These are phyloP conservation scores for Vinca major DNA, from an alignment of 305 asterid species.

Conservation along the genomic window DNA sequence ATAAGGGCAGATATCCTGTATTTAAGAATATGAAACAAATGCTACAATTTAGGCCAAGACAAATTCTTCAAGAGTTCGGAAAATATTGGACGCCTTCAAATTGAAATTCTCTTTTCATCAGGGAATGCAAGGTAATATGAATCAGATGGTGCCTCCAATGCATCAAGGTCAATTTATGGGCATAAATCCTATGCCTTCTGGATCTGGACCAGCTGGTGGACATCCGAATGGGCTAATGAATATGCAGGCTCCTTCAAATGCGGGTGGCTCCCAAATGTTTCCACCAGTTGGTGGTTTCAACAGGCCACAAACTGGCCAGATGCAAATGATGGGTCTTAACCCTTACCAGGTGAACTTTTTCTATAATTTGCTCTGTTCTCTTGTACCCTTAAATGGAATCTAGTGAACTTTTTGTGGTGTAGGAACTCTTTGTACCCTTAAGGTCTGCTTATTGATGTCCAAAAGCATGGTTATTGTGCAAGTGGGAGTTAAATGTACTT, in stretches of 20 bases:
- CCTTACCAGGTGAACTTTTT: constrained; percentile 58
- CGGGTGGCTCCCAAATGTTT: constrained; percentile 65
- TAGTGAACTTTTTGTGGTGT: neutral
- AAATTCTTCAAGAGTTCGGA: neutral
- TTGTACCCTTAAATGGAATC: neutral
- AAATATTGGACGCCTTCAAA: neutral
- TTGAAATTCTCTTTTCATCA: constrained; percentile 10
- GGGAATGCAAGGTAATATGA: constrained; percentile 77
- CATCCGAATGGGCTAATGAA: constrained; percentile 44
- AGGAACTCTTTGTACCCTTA: neutral
- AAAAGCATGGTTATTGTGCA: no score
- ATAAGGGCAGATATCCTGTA: neutral
- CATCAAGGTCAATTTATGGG: constrained; percentile 80
- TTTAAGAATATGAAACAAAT: neutral
- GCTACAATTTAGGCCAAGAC: no score
- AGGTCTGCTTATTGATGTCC: no score
- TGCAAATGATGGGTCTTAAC: constrained; percentile 81
- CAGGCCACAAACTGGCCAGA: constrained; percentile 74
- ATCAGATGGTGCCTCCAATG: constrained; percentile 72
- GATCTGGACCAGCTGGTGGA: constrained; percentile 55
- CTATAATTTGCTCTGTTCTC: neutral
- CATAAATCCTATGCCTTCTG: constrained; percentile 57
- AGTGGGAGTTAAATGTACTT: no score
- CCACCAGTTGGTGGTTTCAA: constrained; percentile 74
- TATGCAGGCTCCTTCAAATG: constrained; percentile 45